A percentile compares a stretch with the other conserved stretches of the same genome.
These are phyloP conservation scores for Tetrastigma voinierianum DNA, from an alignment of 164 flowering plant genomes.

Conservation along the genomic window DNA sequence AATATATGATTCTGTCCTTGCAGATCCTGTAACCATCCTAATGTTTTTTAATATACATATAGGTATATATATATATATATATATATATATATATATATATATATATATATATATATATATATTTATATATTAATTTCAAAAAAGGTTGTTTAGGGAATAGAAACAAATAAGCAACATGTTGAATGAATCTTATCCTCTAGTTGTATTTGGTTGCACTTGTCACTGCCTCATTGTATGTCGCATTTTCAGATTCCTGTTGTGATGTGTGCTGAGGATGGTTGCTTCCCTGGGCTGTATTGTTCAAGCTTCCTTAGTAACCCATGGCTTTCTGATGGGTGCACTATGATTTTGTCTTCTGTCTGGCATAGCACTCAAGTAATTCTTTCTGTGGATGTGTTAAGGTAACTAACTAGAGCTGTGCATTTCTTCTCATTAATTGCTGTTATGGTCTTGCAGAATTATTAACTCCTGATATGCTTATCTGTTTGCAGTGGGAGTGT, in stretches of 20 bases:
- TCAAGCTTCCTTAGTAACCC: slow-evolving; percentile 53
- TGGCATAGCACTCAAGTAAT: slow-evolving; percentile 80
- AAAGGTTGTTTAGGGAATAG: neutral
- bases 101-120: no score
- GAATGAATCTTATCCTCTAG: neutral
- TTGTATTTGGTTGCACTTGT: neutral
- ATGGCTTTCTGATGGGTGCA: slow-evolving; percentile 90
- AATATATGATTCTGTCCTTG: neutral
- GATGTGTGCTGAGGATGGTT: slow-evolving; percentile 62
- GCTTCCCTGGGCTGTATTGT: slow-evolving; percentile 88
- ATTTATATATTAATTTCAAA: neutral
- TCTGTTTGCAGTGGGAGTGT: slow-evolving; percentile 58
- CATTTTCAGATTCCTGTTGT: slow-evolving; percentile 73
- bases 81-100: no score
- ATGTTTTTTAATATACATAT: no score
- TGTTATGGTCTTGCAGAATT: neutral
- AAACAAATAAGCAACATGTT: neutral
- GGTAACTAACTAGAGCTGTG: slow-evolving; percentile 55
- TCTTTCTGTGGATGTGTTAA: slow-evolving; percentile 71
- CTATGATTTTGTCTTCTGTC: slow-evolving; percentile 71
- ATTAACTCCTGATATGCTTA: slow-evolving; percentile 8
- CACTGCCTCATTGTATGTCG: neutral
- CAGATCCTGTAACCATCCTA: neutral
- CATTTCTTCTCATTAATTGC: neutral
- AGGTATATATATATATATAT: no score